phyloP scores from a whole-genome alignment of 345 rosid genomes.

The Fremontodendron californicum region DNA sequence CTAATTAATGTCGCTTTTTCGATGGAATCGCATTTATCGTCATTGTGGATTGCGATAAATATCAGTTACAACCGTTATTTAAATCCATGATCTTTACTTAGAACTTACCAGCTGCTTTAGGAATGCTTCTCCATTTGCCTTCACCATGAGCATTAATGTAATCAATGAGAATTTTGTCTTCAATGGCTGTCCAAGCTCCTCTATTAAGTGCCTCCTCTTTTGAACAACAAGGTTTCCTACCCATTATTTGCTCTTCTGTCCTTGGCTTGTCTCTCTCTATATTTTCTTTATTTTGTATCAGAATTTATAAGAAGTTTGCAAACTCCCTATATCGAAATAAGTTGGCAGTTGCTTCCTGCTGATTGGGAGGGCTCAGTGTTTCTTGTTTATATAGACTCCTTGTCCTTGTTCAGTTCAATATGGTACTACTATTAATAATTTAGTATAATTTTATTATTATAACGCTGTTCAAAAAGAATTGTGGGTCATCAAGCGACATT shows the following conservation, averaged over 20 bases:
- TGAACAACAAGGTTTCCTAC: constrained; percentile 32
- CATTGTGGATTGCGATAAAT: too few species aligned
- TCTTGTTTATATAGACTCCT: too few species aligned
- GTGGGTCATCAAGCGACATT: background rate
- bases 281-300: too few species aligned
- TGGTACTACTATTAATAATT: too few species aligned
- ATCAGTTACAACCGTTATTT: too few species aligned
- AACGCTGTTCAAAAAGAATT: background rate
- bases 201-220: constrained; percentile 27
- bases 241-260: constrained; percentile 21
- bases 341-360: background rate
- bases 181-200: constrained; percentile 43
- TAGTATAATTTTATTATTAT: background rate
- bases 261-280: background rate
- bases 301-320: background rate
- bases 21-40: too few species aligned
- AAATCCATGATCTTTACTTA: too few species aligned
- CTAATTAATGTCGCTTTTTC: too few species aligned
- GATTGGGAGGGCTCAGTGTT: background rate
- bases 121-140: constrained; percentile 40
- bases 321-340: background rate
- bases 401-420: too few species aligned
- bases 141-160: constrained; percentile 36
- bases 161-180: constrained; percentile 35
- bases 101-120: constrained; percentile 31